Evolutionary conservation across 164 flowering plant species (phyloP), one percentile per base, ranked within the genome.

Genomic region (Annona squamosa): DNA sequence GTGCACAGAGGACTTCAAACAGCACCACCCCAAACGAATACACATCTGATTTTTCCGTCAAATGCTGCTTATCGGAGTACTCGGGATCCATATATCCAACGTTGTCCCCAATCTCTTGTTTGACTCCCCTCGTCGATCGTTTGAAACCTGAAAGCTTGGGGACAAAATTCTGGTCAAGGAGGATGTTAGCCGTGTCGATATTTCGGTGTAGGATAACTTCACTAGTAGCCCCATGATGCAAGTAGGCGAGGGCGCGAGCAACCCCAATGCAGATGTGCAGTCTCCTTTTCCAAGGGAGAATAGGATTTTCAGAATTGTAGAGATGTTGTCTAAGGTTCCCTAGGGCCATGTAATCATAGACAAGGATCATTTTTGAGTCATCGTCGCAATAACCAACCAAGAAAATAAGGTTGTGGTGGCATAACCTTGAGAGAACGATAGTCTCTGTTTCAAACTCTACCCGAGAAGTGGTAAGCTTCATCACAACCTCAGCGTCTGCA

Each of bases 1-100:
- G 81, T 42, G 82, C 89, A 76, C 86, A 85, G 68, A 87, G 62
- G 9, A 80, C 86, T 48, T 86, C 91, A 42, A 72, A 16, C 17
- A 72, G 69, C 6, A 72, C 69, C 42, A 65, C 74, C 45, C 74
- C 74, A 72, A 72, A 72, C 2, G 69, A 63, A 64, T 48, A 72
- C 43, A 72, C 74, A 46, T 72, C 74, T 12, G 74, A 72, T 46
- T 72, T 72, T 19, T 72, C 57, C 0, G 74, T 72, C 46, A 72
- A 45, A 4, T 72, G 69, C 44, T 65, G 74, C 56, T 69, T 72
- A 16, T 46, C 26, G 42, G 26, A 64, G 37, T 72, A 72, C 67
- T 72, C 74, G 2, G 74, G 74, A 64, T 72, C 74, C 4, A 72
- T 69, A 37, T 72, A 72, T 19, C 74, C 74, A 18, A 72, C 64